Evolutionary conservation across 2,329 filamentous ascomycete genomes (phyloP), one percentile per base, ranked within the genome.

Genomic region (Sporothrix dimorphospora): DNA sequence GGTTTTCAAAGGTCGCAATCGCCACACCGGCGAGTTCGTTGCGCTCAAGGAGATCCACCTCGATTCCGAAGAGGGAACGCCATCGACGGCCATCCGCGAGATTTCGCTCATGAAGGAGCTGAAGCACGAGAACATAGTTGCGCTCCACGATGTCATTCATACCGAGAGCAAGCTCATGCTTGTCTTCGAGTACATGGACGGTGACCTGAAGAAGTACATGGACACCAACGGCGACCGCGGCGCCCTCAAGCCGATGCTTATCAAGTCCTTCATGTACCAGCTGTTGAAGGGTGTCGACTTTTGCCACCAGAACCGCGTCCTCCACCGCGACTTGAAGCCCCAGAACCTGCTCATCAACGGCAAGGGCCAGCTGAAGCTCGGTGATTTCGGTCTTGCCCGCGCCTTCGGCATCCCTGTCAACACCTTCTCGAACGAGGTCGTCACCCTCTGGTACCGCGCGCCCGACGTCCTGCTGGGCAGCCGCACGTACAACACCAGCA

Each of bases 91-190:
- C 63, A 99, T 99, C 81, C 93, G 96, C 79, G 96, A 99, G 82
- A 99, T 99, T 78, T 98, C 94, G 1, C 87, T 99, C 72, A 98
- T 99, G 96, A 99, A 99, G 83, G 96, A 99, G 83, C 88, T 99
- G 76, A 98, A 98, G 83, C 96, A 99, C 82, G 94, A 98, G 81
- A 98, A 98, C 80, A 98, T 99, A 76, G 94, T 99, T 78, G 93
- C 92, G 73, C 90, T 99, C 5, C 94, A 98, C 87, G 96, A 99
- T 86, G 96, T 99, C 72, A 98, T 99, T 78, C 96, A 99, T 82
- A 99, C 96, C 72, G 96, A 99, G 85, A 99, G 98, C 84, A 99
- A 99, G 82, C 90, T 99, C 72, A 99, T 99, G 96, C 90, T 99
- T 53, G 96, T 99, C 11, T 99, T 99, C 78, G 96, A 99, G 82